Evolutionary conservation across 306 rosid species (phyloP), one percentile per base, ranked within the genome.

Genomic region (Prunus mira): DNA sequence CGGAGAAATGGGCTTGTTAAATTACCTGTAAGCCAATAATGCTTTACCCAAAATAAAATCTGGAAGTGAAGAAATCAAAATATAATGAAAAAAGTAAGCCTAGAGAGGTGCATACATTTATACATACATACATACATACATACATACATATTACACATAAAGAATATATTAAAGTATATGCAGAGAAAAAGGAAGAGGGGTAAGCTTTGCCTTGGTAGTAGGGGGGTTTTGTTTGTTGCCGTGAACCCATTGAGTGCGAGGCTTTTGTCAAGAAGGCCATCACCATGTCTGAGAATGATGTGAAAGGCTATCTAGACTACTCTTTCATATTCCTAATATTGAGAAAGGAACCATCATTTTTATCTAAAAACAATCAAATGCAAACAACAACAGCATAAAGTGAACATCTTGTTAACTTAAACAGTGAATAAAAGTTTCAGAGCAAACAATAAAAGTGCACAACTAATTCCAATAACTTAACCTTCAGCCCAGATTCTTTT

Each of bases 211-310:
- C 5, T 10, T 11, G 57, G 20, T 6, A 4, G 57, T 17, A 13
- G 20, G 6, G 62, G 28, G 62, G 62, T 5, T 56, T 56, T 56
- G 25, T 56, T 49, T 49, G 25, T 56, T 56, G 12, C 27, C 57
- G 15, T 51, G 43, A 15, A 52, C 57, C 67, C 67, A 63, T 63
- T 30, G 67, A 63, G 67, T 63, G 22, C 67, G 9, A 63, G 13
- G 15, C 50, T 73, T 84, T 85, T 83, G 84, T 89, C 93, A 90
- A 88, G 85, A 71, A 79, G 65, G 84, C 84, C 87, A 89, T 92
- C 86, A 90, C 86, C 78, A 30, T 86, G 85, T 81, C 84, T 84
- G 64, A 77, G 89, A 85, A 70, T 80, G 87, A 86, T 80, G 82
- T 69, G 85, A 91, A 88, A 86, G 87, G 78, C 75, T 50, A 86